A percentile compares a stretch with the other conserved stretches of the same genome.
Conservation (phyloP, 495 filamentous ascomycete genomes). For the Podospora comata region DNA sequence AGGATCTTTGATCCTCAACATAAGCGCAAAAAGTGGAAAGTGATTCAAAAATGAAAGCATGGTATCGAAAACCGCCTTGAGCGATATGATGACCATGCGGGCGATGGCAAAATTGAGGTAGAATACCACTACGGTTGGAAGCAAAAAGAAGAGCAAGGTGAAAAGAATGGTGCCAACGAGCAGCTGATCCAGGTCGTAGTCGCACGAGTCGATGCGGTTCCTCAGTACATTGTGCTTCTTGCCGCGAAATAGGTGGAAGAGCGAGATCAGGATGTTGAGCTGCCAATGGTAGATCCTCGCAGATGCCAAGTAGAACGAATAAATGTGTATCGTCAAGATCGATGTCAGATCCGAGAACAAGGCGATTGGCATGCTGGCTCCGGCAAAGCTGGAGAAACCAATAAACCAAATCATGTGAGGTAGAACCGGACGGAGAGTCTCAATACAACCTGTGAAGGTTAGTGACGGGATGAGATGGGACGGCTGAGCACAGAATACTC, state of each 20-base stretch:
- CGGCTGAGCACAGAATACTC: conserved; percentile 29
- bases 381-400: conserved; percentile 90
- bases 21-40: conserved; percentile 95
- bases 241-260: conserved; percentile 96
- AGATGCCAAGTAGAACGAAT: conserved; percentile 95
- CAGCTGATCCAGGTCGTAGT: conserved; percentile 97
- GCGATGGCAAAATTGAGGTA: conserved; percentile 95
- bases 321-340: conserved; percentile 90
- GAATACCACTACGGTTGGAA: conserved; percentile 93
- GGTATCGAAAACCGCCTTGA: conserved; percentile 88
- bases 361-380: conserved; percentile 94
- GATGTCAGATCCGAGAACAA: conserved; percentile 93
- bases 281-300: conserved; percentile 99
- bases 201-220: conserved; percentile 96
- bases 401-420: conserved; percentile 89
- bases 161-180: conserved; percentile 96
- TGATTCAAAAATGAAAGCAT: conserved; percentile 92
- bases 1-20: conserved; percentile 94
- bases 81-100: conserved; percentile 87
- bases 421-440: conserved; percentile 69
- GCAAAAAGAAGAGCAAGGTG: conserved; percentile 89
- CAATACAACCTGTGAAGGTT: conserved; percentile 58
- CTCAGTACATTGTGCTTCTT: conserved; percentile 97
- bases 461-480: conserved; percentile 13
- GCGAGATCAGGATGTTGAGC: conserved; percentile 87